Conservation (phyloP, 2,329 filamentous ascomycete genomes). For the Cucurbitaria berberidis region DNA sequence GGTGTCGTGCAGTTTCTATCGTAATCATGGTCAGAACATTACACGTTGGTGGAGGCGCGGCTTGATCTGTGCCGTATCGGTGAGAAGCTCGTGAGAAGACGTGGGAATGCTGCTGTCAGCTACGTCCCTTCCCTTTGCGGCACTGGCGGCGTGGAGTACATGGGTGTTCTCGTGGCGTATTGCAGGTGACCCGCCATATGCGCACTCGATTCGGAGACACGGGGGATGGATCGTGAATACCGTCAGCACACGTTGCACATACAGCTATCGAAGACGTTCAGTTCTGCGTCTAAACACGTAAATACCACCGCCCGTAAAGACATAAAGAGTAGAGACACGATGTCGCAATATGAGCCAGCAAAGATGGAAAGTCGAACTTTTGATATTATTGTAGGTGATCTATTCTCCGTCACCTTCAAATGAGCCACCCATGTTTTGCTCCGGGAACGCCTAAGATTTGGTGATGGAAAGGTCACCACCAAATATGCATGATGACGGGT, state of each 20-base stretch:
- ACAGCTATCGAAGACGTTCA: too few species aligned
- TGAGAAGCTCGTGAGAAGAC: background rate
- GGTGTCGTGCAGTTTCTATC: background rate
- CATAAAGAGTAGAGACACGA: background rate
- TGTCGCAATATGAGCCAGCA: background rate
- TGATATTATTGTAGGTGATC: background rate
- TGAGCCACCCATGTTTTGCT: background rate
- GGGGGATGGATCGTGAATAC: background rate
- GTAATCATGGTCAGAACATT: background rate
- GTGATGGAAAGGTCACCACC: background rate
- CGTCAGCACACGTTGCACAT: too few species aligned
- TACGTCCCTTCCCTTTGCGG: background rate
- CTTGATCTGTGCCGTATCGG: background rate
- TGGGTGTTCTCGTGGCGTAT: background rate
- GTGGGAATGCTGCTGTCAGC: too few species aligned
- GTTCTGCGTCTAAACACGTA: background rate
- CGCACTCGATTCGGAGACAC: background rate
- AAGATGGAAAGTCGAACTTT: background rate
- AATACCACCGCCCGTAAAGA: background rate
- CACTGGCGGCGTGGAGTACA: background rate
- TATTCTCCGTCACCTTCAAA: background rate
- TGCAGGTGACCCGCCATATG: background rate
- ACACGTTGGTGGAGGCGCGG: constrained; percentile 11
- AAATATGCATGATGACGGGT: constrained; percentile 14
- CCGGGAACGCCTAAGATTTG: background rate